phyloP scores from a whole-genome alignment of 352 stramenopile genomes.

The Globisporangium radiosum region DNA sequence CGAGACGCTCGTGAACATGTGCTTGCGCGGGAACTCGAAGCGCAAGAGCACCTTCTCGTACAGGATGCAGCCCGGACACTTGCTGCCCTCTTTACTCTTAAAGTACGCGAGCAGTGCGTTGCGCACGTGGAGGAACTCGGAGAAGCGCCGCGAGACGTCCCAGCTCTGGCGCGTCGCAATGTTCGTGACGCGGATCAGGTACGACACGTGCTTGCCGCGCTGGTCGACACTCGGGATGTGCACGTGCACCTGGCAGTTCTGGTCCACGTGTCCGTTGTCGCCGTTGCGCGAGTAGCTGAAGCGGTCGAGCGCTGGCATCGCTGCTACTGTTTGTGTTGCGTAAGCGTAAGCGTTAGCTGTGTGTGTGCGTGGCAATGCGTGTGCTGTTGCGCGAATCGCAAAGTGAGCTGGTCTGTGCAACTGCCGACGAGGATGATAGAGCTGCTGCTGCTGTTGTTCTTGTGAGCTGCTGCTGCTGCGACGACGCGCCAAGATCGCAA shows the following conservation, averaged over 20 bases:
- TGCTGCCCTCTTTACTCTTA: constrained; percentile 35
- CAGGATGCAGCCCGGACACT: constrained; percentile 76
- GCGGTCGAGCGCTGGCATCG: constrained; percentile 28
- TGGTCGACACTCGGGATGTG: constrained; percentile 41
- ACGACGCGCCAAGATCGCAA: constrained; percentile 1
- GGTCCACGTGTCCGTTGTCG: constrained; percentile 45
- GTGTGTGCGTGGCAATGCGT: background rate
- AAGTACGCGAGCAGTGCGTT: constrained; percentile 67
- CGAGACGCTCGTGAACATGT: constrained; percentile 75
- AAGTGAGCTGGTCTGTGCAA: constrained; percentile 2
- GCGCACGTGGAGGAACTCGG: constrained; percentile 72
- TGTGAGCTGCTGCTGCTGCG: background rate
- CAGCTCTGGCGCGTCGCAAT: constrained; percentile 60
- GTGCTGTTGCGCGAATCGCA: background rate
- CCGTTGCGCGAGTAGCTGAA: constrained; percentile 84
- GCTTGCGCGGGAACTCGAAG: constrained; percentile 83
- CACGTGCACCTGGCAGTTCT: constrained; percentile 69
- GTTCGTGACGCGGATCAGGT: constrained; percentile 68
- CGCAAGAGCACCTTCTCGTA: constrained; percentile 76
- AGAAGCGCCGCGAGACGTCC: constrained; percentile 72
- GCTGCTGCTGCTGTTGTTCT: background rate
- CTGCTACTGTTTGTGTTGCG: constrained; percentile 7
- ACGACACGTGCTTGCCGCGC: constrained; percentile 44
- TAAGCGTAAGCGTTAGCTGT: background rate
- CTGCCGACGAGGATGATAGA: background rate